phyloP scores from a whole-genome alignment of 1,284 basidiomycete genomes.

The Pisolithus thermaeus region DNA sequence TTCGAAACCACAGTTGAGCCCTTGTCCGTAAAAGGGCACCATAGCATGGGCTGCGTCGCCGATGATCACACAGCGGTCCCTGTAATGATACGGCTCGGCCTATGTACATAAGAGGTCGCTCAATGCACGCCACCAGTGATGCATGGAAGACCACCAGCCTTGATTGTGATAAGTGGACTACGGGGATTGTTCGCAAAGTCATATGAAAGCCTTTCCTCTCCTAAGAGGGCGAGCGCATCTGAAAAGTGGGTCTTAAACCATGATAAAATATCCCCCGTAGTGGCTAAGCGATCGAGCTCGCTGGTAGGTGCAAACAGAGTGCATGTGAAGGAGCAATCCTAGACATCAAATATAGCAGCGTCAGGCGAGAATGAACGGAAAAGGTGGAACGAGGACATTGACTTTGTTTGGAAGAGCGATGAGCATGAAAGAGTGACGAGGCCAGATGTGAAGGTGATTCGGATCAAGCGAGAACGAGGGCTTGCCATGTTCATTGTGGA shows the following conservation, averaged over 20 bases:
- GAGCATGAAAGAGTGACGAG: slow-evolving; percentile 96
- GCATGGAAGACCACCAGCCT: slow-evolving; percentile 48
- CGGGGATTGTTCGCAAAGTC: slow-evolving; percentile 82
- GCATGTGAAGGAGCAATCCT: slow-evolving; percentile 85
- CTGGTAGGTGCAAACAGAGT: slow-evolving; percentile 88
- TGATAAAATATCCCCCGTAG: slow-evolving; percentile 52
- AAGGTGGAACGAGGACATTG: slow-evolving; percentile 21
- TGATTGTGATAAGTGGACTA: slow-evolving; percentile 86
- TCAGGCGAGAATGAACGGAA: slow-evolving; percentile 22
- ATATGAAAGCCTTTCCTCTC: slow-evolving; percentile 67
- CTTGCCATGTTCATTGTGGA: slow-evolving; percentile 53
- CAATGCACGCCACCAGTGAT: slow-evolving; percentile 17
- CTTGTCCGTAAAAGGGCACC: slow-evolving; percentile 99
- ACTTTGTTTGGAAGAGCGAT: slow-evolving; percentile 97
- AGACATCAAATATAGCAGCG: slow-evolving; percentile 14
- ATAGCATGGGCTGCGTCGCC: slow-evolving; percentile 97
- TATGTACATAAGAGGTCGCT: slow-evolving; percentile 29
- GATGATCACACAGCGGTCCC: slow-evolving; percentile 81
- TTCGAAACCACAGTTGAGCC: slow-evolving; percentile 95
- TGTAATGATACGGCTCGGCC: slow-evolving; percentile 87
- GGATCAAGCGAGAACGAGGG: slow-evolving; percentile 81
- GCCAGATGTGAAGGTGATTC: slow-evolving; percentile 98
- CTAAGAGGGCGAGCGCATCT: slow-evolving; percentile 81
- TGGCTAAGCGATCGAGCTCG: slow-evolving; percentile 67
- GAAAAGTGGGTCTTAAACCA: slow-evolving; percentile 89